A percentile compares a stretch with the other conserved stretches of the same genome.
These are phyloP conservation scores for Penicillium frequentans DNA, from an alignment of 2,329 filamentous ascomycete genomes.

Conservation along the genomic window DNA sequence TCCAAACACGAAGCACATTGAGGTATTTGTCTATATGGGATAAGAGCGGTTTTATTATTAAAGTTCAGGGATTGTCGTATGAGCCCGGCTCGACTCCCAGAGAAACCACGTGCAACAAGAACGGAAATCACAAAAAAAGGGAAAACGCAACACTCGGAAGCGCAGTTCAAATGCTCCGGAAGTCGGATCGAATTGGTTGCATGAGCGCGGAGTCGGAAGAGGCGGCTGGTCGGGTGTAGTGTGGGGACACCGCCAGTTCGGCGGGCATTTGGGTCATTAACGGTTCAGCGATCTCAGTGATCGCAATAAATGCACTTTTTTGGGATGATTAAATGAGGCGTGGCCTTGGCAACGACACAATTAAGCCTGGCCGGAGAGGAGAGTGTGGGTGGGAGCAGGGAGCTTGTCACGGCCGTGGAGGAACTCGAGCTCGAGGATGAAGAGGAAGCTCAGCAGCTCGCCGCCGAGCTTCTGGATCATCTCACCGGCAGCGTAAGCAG, in stretches of 20 bases:
- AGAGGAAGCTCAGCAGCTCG: conserved; percentile 82
- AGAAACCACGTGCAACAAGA: neutral
- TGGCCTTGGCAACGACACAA: neutral
- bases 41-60: neutral
- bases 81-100: conserved; percentile 13
- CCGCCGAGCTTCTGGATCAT: conserved; percentile 86
- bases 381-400: conserved; percentile 76
- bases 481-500: conserved; percentile 80
- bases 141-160: neutral
- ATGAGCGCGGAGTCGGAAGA: neutral
- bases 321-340: neutral
- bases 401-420: conserved; percentile 91
- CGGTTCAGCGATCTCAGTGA: conserved; percentile 6
- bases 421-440: conserved; percentile 93
- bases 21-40: conserved; percentile 20
- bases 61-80: neutral
- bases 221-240: conserved; percentile 4
- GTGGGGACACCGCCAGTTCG: conserved; percentile 3
- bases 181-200: neutral
- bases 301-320: conserved; percentile 12
- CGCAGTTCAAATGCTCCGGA: neutral
- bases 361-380: conserved; percentile 66
- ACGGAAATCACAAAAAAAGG: neutral
- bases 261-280: conserved; percentile 5
- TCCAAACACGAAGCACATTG: conserved; percentile 1